Percentiles rank a stretch among this genome's conserved stretches.
These are phyloP conservation scores for Nicotiana sylvestris DNA, from an alignment of 257 asterid genomes.

Conservation along the genomic window DNA sequence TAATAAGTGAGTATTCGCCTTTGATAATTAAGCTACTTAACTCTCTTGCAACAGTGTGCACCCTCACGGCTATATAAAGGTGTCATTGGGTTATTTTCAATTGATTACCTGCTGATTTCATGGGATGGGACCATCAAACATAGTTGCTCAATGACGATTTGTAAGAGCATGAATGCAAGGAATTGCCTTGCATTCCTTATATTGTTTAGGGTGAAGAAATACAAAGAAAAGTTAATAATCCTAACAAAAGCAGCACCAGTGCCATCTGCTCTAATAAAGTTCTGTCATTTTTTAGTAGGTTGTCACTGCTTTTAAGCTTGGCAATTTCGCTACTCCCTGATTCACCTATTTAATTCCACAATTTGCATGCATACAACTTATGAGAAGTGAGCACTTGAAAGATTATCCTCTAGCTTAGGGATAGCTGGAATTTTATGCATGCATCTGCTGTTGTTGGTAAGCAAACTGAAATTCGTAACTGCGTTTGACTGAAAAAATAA, in stretches of 20 bases:
- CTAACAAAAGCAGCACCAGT: neutral
- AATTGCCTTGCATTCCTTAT: neutral
- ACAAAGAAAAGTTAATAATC: no score
- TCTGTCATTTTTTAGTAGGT: neutral
- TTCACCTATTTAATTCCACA: neutral
- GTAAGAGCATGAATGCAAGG: neutral
- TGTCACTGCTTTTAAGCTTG: neutral
- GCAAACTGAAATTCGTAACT: conserved; percentile 1
- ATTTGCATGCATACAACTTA: neutral
- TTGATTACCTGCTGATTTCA: no score
- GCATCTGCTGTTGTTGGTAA: neutral
- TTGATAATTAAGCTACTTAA: no score
- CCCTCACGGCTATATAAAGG: no score
- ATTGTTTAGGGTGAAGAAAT: neutral
- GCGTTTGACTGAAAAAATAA: neutral
- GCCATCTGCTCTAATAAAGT: neutral
- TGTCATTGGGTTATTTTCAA: no score
- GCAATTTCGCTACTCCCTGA: neutral
- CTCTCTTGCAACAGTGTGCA: no score
- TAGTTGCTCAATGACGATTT: no score
- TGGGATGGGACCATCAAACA: no score
- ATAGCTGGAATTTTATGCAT: neutral
- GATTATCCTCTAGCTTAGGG: neutral
- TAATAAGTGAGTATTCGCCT: neutral
- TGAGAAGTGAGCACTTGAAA: neutral